Base-by-base conservation (phyloP, 2,329 filamentous ascomycete genomes). In the Alternaria metachromatica region DNA sequence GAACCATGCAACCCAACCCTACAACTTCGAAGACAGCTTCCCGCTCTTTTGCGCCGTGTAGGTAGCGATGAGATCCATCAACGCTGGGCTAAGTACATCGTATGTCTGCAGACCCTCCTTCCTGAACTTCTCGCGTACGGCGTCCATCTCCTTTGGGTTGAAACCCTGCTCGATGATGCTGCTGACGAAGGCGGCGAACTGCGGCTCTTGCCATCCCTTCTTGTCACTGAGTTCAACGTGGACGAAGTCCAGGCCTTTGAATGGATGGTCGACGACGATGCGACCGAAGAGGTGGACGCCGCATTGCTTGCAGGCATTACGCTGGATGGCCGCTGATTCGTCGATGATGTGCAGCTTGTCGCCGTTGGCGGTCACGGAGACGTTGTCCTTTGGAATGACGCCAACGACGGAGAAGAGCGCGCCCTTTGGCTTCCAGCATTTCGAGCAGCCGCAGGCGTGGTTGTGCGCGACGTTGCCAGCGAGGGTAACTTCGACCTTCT, bases 361-460 rank as follows among this genome's bases (percentile, higher is more conserved):
- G 15, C 54, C 82, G 79, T 89, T 87, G 71, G 87, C 85, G 0
- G 87, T 87, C 18, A 91, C 86, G 20, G 74, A 72, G 51, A 91
- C 65, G 55, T 87, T 82, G 55, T 86, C 84, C 8, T 78, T 76
- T 6, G 89, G 85, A 3, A 91, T 79, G 57, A 91, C 89, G 62
- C 81, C 89, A 51, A 92, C 84, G 69, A 91, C 73, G 64, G 87
- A 87, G 83, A 92, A 91, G 64, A 91, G 84, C 0, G 88, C 84
- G 28, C 87, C 87, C 3, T 78, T 62, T 6, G 89, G 89, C 79
- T 91, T 92, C 88, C 88, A 92, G 85, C 89, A 91, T 78, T 91
- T 89, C 58, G 88, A 90, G 81, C 89, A 91, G 66, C 89, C 89
- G 79, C 89, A 91, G 59, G 87, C 88, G 80, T 92, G 89, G 83